phyloP scores from a whole-genome alignment of 2,329 filamentous ascomycete genomes.

The Clarireedia homoeocarpa region DNA sequence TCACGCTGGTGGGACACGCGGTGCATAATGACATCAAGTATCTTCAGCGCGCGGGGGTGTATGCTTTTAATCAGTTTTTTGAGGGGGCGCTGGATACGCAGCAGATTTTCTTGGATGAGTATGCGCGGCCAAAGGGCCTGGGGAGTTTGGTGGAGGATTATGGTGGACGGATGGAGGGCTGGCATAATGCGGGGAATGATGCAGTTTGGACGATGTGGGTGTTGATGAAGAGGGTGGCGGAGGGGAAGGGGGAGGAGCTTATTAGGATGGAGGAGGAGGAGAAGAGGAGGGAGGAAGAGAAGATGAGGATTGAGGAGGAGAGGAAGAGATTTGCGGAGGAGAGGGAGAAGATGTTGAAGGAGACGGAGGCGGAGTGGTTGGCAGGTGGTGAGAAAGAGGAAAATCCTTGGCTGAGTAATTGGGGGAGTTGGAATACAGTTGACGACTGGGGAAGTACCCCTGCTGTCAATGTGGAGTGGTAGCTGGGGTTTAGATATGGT shows the following conservation, averaged over 20 bases:
- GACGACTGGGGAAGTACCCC: no score
- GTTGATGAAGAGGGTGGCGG: neutral
- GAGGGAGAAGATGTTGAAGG: no score
- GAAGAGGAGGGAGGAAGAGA: no score
- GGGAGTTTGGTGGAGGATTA: neutral
- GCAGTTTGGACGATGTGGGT: neutral
- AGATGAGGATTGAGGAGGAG: no score
- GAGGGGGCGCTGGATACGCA: neutral
- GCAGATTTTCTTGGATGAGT: neutral
- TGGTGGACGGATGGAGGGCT: neutral
- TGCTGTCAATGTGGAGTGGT: no score
- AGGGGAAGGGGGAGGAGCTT: neutral
- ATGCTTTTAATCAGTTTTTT: neutral
- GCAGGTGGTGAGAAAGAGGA: no score
- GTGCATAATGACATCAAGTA: neutral
- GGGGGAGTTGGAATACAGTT: no score
- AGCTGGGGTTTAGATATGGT: no score
- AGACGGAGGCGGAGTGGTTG: no score
- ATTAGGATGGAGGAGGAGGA: no score
- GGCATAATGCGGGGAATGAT: slow-evolving; percentile 6
- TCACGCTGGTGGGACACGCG: neutral
- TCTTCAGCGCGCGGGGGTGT: neutral
- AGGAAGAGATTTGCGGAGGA: no score
- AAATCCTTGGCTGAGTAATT: no score
- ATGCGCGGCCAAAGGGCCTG: neutral